Conservation (phyloP, 192 early-diverging fungal genomes). For the Backusella psychrophila region DNA sequence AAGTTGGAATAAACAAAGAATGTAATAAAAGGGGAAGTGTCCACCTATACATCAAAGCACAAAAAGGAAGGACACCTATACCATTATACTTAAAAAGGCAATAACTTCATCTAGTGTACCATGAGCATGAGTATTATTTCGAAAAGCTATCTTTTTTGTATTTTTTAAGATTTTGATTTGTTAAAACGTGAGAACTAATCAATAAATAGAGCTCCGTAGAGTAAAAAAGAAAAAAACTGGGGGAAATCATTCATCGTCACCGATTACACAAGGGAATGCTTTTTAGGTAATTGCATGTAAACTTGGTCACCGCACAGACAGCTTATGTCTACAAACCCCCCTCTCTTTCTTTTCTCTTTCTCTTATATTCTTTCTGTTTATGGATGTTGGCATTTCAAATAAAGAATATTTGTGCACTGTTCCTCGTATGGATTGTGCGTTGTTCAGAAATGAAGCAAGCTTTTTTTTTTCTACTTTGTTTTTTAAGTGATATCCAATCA, state of each 20-base stretch:
- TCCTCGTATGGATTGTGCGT: not conserved
- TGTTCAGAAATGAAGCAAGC: not conserved
- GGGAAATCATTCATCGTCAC: not conserved
- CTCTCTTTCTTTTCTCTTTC: not conserved
- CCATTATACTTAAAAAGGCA: not conserved
- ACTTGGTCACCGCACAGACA: not conserved
- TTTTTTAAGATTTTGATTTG: constrained; percentile 5
- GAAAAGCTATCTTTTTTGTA: constrained; percentile 3
- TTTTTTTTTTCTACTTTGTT: too few species aligned
- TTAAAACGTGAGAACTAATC: constrained; percentile 1
- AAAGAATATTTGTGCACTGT: too few species aligned
- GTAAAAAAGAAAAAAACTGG: not conserved
- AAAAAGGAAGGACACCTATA: not conserved
- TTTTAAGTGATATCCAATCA: not conserved
- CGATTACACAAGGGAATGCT: not conserved
- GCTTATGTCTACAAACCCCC: not conserved
- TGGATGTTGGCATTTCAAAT: not conserved
- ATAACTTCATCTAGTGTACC: not conserved
- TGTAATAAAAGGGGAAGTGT: not conserved
- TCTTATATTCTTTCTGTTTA: not conserved
- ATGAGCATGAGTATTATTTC: constrained; percentile 4
- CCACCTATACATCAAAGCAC: not conserved
- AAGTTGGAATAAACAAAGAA: not conserved
- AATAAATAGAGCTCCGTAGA: not conserved
- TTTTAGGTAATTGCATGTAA: not conserved